Percentiles rank a stretch among this genome's conserved stretches.
Conservation (phyloP, 768 basidiomycete genomes). For the Amanita jacksonii region DNA sequence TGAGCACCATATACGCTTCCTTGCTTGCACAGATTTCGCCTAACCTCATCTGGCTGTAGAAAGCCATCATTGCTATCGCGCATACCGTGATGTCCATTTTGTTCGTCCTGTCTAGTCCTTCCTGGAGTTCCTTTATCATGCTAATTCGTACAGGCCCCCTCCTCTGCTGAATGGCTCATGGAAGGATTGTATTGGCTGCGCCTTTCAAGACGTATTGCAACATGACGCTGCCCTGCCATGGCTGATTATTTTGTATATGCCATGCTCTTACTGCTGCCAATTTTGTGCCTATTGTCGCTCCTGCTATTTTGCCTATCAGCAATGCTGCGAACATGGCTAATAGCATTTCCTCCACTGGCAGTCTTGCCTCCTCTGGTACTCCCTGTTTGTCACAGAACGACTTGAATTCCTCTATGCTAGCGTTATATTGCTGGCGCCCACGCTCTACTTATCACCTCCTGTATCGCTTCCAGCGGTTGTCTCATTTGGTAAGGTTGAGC, state of each 20-base stretch:
- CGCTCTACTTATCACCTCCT: constrained; percentile 6
- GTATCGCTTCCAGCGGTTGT: background rate
- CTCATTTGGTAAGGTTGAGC: no score
- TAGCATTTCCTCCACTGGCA: constrained; percentile 18
- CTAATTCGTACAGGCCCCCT: constrained; percentile 9
- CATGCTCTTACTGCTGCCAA: constrained; percentile 22
- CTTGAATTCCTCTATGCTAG: constrained; percentile 7
- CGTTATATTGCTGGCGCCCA: constrained; percentile 9
- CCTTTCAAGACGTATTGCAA: constrained; percentile 19
- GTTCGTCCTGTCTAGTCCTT: constrained; percentile 11
- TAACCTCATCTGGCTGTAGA: constrained; percentile 23
- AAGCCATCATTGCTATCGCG: constrained; percentile 16
- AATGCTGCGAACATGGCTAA: constrained; percentile 22
- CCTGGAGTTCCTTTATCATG: constrained; percentile 15
- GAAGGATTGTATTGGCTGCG: constrained; percentile 15
- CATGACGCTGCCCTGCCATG: constrained; percentile 14
- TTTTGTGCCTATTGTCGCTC: constrained; percentile 14
- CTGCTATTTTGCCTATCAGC: constrained; percentile 13
- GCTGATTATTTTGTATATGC: constrained; percentile 20
- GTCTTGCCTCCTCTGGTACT: constrained; percentile 8
- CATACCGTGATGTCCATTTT: constrained; percentile 17
- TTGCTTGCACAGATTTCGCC: constrained; percentile 19
- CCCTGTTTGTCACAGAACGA: constrained; percentile 15
- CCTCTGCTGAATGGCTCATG: constrained; percentile 12
- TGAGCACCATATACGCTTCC: background rate